Base-by-base conservation (phyloP, 257 asterid species). In the Buddleja alternifolia region DNA sequence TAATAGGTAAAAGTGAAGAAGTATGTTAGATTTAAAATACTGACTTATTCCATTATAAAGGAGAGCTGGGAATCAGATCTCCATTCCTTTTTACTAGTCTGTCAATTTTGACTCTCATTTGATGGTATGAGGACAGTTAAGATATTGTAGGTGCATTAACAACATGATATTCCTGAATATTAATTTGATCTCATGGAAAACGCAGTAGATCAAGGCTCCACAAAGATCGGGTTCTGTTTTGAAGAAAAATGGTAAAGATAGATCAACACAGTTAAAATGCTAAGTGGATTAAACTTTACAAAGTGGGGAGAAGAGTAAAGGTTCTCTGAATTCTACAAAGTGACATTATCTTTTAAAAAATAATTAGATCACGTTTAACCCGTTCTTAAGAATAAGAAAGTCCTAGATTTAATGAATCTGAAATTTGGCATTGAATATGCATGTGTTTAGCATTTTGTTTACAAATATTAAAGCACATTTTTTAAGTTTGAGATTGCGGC, bases 21-120 rank as follows among this genome's bases (percentile, higher is more conserved):
- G 10, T 50, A 25, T 66, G 60, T 23, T 25, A 29, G 34, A 48
- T 54, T 75, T 79, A n/a, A 37, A 57, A 10, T 24, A 29, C 34
- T 29, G 34, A 29, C 34, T 66, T 51, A 44, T 66, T 46, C 73
- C 70, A 48, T 44, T 71, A 59, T 48, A 61, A 23, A 21, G 46
- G 57, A 16, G 61, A 41, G 54, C 51, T 41, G 52, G 68, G 80
- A 75, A 79, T 75, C 77, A 55, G 80, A 71, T 79, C 54, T n/a
- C 55, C 83, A 54, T 36, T 37, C 15, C 54, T 41, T 78, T 63
- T 52, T 44, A 45, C 20, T 52, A 57, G 71, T 77, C 71, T 37
- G 21, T 62, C 15, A 53, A 66, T 56, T 61, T 56, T 40, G 39
- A 29, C 25, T 46, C 25, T 34, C 32, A 24, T 72, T 41, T 25